phyloP scores from a whole-genome alignment of 352 stramenopile genomes.

The Saprolegnia diclina region DNA sequence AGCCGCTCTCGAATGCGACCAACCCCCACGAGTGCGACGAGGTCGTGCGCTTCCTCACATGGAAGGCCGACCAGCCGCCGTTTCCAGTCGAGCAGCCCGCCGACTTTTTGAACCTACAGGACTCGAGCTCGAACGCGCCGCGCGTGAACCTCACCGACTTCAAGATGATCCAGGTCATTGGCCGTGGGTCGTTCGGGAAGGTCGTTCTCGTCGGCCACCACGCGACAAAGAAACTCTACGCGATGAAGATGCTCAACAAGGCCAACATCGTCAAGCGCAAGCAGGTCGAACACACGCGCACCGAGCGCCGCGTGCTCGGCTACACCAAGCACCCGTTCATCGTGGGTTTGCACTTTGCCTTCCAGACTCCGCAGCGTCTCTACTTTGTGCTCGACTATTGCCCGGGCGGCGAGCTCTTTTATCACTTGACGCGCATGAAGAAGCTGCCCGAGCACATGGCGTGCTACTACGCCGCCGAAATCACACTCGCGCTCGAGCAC shows the following conservation, averaged over 20 bases:
- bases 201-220: slow-evolving; percentile 82
- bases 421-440: slow-evolving; percentile 82
- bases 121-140: slow-evolving; percentile 31
- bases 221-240: slow-evolving; percentile 82
- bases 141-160: slow-evolving; percentile 65
- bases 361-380: slow-evolving; percentile 85
- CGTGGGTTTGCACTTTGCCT: slow-evolving; percentile 81
- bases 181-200: slow-evolving; percentile 89
- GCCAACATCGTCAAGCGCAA: slow-evolving; percentile 86
- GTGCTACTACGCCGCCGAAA: slow-evolving; percentile 86
- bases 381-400: slow-evolving; percentile 96
- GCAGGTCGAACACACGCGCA: slow-evolving; percentile 85
- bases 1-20: slow-evolving; percentile 60
- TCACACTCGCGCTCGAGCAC: slow-evolving; percentile 77
- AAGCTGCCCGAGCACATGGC: slow-evolving; percentile 84
- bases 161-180: slow-evolving; percentile 85
- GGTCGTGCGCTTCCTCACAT: slow-evolving; percentile 73
- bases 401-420: slow-evolving; percentile 83
- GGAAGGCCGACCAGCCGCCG: slow-evolving; percentile 74
- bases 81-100: slow-evolving; percentile 48
- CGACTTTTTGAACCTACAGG: slow-evolving; percentile 11
- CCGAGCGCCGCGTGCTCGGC: slow-evolving; percentile 76
- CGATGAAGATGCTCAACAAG: slow-evolving; percentile 91
- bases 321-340: slow-evolving; percentile 85
- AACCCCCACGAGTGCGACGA: slow-evolving; percentile 71